phyloP scores from a whole-genome alignment of 441 rosid species.

The Flueggea neowawraea region DNA sequence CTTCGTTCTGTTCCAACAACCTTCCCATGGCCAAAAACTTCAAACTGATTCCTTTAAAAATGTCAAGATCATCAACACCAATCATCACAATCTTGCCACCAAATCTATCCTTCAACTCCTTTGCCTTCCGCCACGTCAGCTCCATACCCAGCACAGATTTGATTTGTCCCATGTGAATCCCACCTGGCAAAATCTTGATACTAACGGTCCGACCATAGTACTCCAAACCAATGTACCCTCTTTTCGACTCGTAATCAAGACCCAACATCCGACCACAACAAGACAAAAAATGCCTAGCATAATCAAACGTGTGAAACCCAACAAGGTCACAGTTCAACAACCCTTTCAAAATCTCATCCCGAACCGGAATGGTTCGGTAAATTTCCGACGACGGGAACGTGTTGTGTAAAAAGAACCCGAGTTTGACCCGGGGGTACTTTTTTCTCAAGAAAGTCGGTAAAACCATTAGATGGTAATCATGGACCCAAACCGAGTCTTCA shows the following conservation, averaged over 20 bases:
- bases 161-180: conserved; percentile 78
- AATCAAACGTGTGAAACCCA: conserved; percentile 85
- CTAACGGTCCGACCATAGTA: conserved; percentile 74
- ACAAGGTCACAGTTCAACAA: conserved; percentile 76
- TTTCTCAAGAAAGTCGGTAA: conserved; percentile 66
- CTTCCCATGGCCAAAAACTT: conserved; percentile 69
- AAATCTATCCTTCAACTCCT: conserved; percentile 50
- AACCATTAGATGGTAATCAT: conserved; percentile 81
- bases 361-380: conserved; percentile 61
- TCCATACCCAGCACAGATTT: conserved; percentile 38
- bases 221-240: conserved; percentile 83
- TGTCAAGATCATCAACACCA: conserved; percentile 84
- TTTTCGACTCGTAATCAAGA: conserved; percentile 66
- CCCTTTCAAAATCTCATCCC: conserved; percentile 66
- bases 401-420: conserved; percentile 71
- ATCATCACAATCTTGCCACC: conserved; percentile 51
- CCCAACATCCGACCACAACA: conserved; percentile 85
- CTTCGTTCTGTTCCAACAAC: conserved; percentile 44
- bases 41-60: conserved; percentile 70
- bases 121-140: conserved; percentile 38
- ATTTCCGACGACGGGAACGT: conserved; percentile 82
- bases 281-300: conserved; percentile 84
- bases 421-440: conserved; percentile 42
- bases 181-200: conserved; percentile 71
- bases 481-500: conserved; percentile 78